A percentile compares a stretch with the other conserved stretches of the same genome.
Evolutionary conservation across 306 rosid genomes (phyloP).

Genomic region (Cajanus cajan): DNA sequence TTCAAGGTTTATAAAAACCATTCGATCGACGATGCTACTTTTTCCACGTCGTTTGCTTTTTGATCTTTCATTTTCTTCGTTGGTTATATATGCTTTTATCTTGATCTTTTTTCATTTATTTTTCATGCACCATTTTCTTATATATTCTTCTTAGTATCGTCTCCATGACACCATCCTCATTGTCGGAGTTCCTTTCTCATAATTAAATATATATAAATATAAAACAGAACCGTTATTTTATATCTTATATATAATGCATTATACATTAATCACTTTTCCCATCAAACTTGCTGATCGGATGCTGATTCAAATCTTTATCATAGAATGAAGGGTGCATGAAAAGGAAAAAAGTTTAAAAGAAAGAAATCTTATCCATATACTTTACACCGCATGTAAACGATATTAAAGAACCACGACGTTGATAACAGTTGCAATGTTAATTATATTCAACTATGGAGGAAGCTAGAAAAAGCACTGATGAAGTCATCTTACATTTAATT

Average conservation of each 20-base stretch:
- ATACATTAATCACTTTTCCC: slow-evolving; percentile 21
- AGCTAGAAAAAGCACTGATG: background rate
- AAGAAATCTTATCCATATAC: slow-evolving; percentile 49
- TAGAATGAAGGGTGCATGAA: slow-evolving; percentile 19
- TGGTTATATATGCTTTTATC: slow-evolving; percentile 16
- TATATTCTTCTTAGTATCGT: background rate
- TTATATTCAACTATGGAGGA: background rate
- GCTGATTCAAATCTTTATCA: slow-evolving; percentile 46
- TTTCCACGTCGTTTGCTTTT: slow-evolving; percentile 30
- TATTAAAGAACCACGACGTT: slow-evolving; percentile 11
- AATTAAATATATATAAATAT: background rate
- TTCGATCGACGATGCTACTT: slow-evolving; percentile 16
- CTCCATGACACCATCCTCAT: background rate
- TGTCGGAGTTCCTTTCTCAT: slow-evolving; percentile 9
- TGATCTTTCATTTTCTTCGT: slow-evolving; percentile 20
- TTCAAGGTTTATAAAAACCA: slow-evolving; percentile 31
- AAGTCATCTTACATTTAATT: background rate
- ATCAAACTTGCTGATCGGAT: slow-evolving; percentile 27
- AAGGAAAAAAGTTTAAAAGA: slow-evolving; percentile 1
- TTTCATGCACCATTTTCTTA: background rate
- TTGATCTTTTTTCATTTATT: background rate
- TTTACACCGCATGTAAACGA: slow-evolving; percentile 57
- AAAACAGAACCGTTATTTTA: background rate
- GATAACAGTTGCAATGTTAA: background rate
- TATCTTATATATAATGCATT: background rate